Percentiles rank a stretch among this genome's conserved stretches.
Evolutionary conservation across 768 basidiomycete genomes (phyloP).

Genomic region (Mrakia blollopis): DNA sequence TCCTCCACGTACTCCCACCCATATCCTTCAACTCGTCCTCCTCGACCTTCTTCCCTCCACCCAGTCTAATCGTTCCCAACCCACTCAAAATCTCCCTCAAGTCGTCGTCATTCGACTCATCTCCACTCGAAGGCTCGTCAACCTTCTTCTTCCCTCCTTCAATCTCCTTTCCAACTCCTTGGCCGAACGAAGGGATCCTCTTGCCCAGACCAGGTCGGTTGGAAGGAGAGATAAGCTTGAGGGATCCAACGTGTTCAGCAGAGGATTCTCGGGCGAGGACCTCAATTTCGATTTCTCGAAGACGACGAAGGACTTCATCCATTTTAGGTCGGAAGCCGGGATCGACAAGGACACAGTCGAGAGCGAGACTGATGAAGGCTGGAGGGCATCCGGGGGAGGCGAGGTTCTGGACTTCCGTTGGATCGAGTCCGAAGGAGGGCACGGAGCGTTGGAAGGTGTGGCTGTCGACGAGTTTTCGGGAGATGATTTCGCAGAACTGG

Average conservation of each 20-base stretch:
- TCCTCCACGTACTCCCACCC: constrained; percentile 41
- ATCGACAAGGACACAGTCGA: constrained; percentile 62
- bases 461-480: constrained; percentile 79
- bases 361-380: constrained; percentile 66
- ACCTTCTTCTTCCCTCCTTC: constrained; percentile 6
- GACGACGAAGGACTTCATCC: constrained; percentile 67
- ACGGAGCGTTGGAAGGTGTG: constrained; percentile 62
- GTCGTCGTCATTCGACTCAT: constrained; percentile 39
- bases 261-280: constrained; percentile 52
- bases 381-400: constrained; percentile 73
- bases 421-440: constrained; percentile 73
- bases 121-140: constrained; percentile 33
- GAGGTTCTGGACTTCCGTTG: constrained; percentile 61
- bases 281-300: constrained; percentile 76
- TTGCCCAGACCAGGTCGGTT: constrained; percentile 49
- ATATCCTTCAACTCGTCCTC: neutral
- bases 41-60: constrained; percentile 30
- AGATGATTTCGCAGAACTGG: constrained; percentile 79
- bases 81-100: constrained; percentile 37
- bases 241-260: constrained; percentile 73
- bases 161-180: constrained; percentile 62
- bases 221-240: constrained; percentile 68
- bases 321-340: constrained; percentile 70
- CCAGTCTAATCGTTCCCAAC: constrained; percentile 37
- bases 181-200: constrained; percentile 82